phyloP scores from a whole-genome alignment of 768 basidiomycete species.

The Tulasnella sp. region DNA sequence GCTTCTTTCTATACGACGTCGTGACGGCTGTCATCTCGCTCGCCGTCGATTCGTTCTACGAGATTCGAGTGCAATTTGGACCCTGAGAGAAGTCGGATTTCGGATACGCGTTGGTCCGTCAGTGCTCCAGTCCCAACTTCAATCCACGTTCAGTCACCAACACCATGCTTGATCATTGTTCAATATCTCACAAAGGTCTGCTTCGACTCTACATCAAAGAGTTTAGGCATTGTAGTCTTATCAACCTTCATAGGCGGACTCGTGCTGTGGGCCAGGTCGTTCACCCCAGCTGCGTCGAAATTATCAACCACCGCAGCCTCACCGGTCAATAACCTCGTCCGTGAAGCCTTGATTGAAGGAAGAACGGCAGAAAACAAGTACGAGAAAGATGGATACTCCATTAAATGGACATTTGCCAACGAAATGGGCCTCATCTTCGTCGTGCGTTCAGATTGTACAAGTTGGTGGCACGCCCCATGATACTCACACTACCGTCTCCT shows the following conservation, averaged over 20 bases:
- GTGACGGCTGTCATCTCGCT: background rate
- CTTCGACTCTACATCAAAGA: background rate
- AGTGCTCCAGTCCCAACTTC: background rate
- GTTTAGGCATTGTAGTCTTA: background rate
- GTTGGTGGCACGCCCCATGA: background rate
- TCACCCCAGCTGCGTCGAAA: conserved; percentile 73
- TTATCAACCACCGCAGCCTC: conserved; percentile 60
- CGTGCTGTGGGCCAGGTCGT: conserved; percentile 89
- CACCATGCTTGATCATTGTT: conserved; percentile 86
- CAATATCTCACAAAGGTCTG: conserved; percentile 84
- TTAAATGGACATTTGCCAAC: conserved; percentile 92
- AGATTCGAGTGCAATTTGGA: background rate
- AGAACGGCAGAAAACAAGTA: conserved; percentile 70
- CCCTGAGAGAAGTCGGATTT: background rate
- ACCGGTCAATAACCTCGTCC: conserved; percentile 79
- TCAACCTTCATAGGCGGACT: conserved; percentile 54
- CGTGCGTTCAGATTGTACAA: conserved; percentile 35
- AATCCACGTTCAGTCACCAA: background rate
- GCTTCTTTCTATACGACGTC: background rate
- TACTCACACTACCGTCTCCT: background rate
- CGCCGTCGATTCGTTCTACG: background rate
- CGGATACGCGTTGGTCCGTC: background rate
- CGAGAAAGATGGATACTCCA: conserved; percentile 88
- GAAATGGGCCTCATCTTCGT: conserved; percentile 95
- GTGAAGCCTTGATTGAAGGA: conserved; percentile 87